These are phyloP conservation scores for Xanthoparmelia taractica DNA, from an alignment of 495 filamentous ascomycete genomes.

Conservation along the genomic window DNA sequence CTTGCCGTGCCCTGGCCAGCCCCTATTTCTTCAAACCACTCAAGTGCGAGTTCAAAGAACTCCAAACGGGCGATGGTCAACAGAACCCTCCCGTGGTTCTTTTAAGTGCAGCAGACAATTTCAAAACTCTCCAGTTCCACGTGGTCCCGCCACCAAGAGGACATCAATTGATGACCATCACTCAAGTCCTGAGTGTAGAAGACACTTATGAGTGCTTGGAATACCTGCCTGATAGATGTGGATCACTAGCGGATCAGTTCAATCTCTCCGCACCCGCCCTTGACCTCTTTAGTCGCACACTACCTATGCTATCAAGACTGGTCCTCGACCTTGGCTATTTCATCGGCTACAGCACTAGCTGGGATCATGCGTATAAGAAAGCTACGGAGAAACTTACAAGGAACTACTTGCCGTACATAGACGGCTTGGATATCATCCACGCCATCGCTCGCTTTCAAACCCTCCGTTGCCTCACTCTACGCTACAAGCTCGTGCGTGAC, in stretches of 20 bases:
- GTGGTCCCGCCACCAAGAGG: too few relatives aligned
- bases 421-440: background rate
- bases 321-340: background rate
- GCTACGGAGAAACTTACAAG: too few relatives aligned
- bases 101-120: background rate
- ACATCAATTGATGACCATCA: background rate
- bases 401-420: background rate
- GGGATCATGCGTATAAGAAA: background rate
- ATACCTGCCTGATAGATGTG: background rate
- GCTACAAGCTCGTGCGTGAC: background rate
- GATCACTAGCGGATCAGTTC: background rate
- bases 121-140: background rate
- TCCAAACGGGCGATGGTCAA: background rate
- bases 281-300: background rate
- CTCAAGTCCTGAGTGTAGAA: conserved; percentile 1
- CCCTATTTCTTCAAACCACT: conserved; percentile 9
- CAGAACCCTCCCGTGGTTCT: background rate
- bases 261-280: background rate
- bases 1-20: conserved; percentile 11
- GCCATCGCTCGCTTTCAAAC: conserved; percentile 4
- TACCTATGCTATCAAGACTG: conserved; percentile 1
- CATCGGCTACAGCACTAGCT: conserved; percentile 3
- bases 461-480: background rate
- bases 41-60: background rate
- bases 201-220: background rate